Evolutionary conservation across 306 rosid species (phyloP), one percentile per base, ranked within the genome.

Genomic region (Trifolium pratense): DNA sequence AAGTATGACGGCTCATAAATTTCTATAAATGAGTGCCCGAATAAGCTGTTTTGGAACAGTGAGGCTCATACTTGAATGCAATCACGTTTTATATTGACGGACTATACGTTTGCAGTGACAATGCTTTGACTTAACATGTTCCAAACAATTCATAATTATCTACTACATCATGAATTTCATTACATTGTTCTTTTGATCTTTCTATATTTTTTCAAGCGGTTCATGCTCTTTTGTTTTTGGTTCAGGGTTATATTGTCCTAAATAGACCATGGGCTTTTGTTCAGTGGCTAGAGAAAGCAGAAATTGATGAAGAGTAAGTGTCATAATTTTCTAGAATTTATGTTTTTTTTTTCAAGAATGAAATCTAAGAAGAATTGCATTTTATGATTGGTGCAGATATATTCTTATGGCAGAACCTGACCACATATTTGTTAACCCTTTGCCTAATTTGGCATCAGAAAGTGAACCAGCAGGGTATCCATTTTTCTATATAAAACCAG

Each of bases 231-330:
- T n/a, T n/a, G 3, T 15, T 52, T 34, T 52, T 34, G 64, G 49
- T 43, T 66, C 86, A 93, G 98, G 98, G 97, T 71, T 93, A 93
- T 79, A 63, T 93, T 66, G 98, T 90, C 75, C 89, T 92, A 71
- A 89, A 92, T 77, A 89, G 97, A 83, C 98, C 98, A 10, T 92
- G 98, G 98, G 98, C 98, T 67, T 92, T 92, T 83, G 93, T 92
- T 78, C 98, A 92, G 72, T 92, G 98, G 98, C 89, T 92, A 74
- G 96, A 90, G 86, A 89, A 87, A 84, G 97, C 91, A 70, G 74
- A 56, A n/a, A 87, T 92, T 40, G 88, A 89, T 68, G 98, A 92
- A 87, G 91, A 92, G 97, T 92, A 69, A 75, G 92, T 77, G 17
- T 25, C 34, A 49, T 49, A 42, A 43, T 65, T 66, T 75, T 64